Evolutionary conservation across 176 grass and related monocot species (phyloP).

Genomic region (Tillandsia leiboldiana): DNA sequence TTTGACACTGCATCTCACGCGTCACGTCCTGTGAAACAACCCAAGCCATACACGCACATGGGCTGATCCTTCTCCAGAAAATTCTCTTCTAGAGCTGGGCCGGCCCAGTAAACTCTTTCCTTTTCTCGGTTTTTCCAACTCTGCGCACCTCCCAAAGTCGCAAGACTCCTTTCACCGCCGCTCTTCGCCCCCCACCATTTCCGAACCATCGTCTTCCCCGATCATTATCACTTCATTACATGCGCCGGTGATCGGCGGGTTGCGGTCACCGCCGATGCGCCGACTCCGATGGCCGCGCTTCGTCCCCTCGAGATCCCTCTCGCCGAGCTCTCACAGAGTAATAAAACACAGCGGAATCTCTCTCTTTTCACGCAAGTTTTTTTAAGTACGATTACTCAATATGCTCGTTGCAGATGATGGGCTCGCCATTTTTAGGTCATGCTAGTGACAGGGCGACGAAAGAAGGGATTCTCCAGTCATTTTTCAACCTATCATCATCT

Average conservation of each 20-base stretch:
- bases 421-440: not conserved
- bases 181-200: too few relatives aligned
- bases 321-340: slow-evolving; percentile 37
- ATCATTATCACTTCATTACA: not conserved
- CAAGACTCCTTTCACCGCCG: too few relatives aligned
- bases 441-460: not conserved
- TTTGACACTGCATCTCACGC: too few relatives aligned
- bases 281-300: slow-evolving; percentile 31
- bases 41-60: too few relatives aligned
- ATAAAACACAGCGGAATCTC: not conserved
- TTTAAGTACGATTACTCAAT: not conserved
- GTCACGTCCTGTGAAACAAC: too few relatives aligned
- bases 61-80: too few relatives aligned
- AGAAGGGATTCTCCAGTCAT: slow-evolving; percentile 13
- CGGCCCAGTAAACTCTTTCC: too few relatives aligned
- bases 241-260: slow-evolving; percentile 16
- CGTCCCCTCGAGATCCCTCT: slow-evolving; percentile 28
- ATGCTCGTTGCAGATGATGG: slow-evolving; percentile 9
- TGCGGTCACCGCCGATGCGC: slow-evolving; percentile 11
- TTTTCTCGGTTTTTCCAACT: too few relatives aligned
- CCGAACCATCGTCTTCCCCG: too few relatives aligned
- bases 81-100: too few relatives aligned
- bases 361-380: not conserved
- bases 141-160: too few relatives aligned
- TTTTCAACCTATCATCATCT: slow-evolving; percentile 15